Conservation (phyloP, 2,329 filamentous ascomycete genomes). For the Sporothrix humicola region DNA sequence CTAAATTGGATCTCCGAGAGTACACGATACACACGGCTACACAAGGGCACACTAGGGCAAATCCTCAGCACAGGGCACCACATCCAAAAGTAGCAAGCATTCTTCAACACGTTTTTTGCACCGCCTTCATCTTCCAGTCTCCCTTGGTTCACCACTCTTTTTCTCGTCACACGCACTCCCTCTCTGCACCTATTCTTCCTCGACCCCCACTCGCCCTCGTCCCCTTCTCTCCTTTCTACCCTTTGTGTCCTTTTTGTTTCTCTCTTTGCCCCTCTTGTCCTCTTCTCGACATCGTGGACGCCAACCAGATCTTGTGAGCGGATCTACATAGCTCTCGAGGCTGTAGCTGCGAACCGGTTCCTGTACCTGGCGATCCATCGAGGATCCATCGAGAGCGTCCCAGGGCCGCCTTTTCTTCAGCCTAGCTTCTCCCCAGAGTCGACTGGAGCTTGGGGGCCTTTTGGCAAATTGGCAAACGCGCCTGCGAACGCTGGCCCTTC, state of each 20-base stretch:
- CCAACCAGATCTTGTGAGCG: constrained; percentile 23
- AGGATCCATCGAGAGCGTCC: constrained; percentile 6
- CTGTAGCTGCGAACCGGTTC: constrained; percentile 6
- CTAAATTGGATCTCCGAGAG: constrained; percentile 30
- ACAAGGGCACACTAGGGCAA: constrained; percentile 30
- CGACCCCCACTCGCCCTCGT: constrained; percentile 2
- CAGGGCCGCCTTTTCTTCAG: constrained; percentile 18
- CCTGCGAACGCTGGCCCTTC: constrained; percentile 15
- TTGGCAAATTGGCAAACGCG: constrained; percentile 32
- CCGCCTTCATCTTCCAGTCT: background rate
- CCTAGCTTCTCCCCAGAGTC: background rate
- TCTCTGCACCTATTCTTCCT: background rate
- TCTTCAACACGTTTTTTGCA: constrained; percentile 23
- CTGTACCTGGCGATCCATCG: constrained; percentile 31
- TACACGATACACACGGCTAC: constrained; percentile 5
- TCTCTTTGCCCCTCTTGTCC: background rate
- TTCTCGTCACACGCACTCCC: background rate
- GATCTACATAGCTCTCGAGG: constrained; percentile 26
- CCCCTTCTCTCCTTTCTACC: background rate
- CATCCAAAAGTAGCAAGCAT: constrained; percentile 19
- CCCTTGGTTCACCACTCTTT: background rate
- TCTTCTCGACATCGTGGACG: constrained; percentile 3
- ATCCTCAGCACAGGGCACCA: constrained; percentile 13
- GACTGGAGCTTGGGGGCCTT: background rate
- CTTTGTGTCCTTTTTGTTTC: too few species aligned